Percentiles rank a stretch among this genome's conserved stretches.
These are phyloP conservation scores for Fusarium tupiense DNA, from an alignment of 2,329 filamentous ascomycete genomes.

Conservation along the genomic window DNA sequence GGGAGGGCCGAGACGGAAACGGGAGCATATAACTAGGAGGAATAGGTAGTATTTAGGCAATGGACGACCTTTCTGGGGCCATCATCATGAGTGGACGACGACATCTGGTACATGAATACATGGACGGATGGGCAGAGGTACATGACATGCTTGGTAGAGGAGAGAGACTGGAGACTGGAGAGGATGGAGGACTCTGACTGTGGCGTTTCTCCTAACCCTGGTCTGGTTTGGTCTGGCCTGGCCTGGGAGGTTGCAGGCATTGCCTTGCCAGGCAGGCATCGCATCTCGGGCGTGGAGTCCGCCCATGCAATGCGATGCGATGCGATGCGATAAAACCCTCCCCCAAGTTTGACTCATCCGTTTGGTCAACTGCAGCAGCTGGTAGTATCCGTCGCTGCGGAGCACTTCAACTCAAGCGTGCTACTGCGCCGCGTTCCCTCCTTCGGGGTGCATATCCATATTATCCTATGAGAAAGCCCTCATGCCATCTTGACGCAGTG, in stretches of 20 bases:
- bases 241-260: conserved; percentile 21
- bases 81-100: conserved; percentile 45
- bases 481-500: conserved; percentile 37
- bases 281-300: conserved; percentile 35
- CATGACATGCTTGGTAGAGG: conserved; percentile 2
- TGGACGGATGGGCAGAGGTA: conserved; percentile 38
- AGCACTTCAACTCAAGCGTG: conserved; percentile 24
- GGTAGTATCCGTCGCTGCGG: conserved; percentile 14
- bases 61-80: conserved; percentile 37
- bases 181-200: conserved; percentile 39
- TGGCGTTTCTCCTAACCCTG: conserved; percentile 34
- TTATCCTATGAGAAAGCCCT: conserved; percentile 46
- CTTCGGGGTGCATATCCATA: conserved; percentile 48
- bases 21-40: conserved; percentile 23
- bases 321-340: conserved; percentile 9
- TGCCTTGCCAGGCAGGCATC: conserved; percentile 28
- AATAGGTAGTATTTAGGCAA: conserved; percentile 46
- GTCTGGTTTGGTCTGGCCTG: conserved; percentile 3
- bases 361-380: conserved; percentile 22
- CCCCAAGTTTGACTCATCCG: conserved; percentile 34
- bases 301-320: conserved; percentile 25
- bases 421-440: conserved; percentile 57
- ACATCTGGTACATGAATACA: conserved; percentile 41
- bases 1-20: conserved; percentile 39
- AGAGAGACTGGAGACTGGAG: background rate